A percentile compares a stretch with the other conserved stretches of the same genome.
phyloP scores from a whole-genome alignment of 2,329 filamentous ascomycete species.

The Ophiostoma pallidulum region DNA sequence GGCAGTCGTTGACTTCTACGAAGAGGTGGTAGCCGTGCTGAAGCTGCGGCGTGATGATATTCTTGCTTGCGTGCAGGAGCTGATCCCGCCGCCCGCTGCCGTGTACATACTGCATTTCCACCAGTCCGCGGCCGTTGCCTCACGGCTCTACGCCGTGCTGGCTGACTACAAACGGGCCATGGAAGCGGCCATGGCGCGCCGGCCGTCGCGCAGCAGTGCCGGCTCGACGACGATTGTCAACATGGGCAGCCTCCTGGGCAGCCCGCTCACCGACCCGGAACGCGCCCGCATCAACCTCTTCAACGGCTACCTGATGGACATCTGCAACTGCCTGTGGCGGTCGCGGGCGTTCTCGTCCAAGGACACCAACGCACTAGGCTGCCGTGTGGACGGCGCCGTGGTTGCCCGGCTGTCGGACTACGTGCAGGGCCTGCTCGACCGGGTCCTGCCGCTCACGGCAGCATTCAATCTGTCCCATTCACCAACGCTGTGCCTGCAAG shows the following conservation, averaged over 20 bases:
- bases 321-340: conserved; percentile 77
- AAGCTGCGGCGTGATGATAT: conserved; percentile 36
- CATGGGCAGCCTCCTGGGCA: conserved; percentile 1
- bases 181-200: conserved; percentile 47
- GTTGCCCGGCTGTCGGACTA: conserved; percentile 39
- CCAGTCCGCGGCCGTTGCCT: conserved; percentile 51
- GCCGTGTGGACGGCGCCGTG: conserved; percentile 37
- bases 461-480: conserved; percentile 52
- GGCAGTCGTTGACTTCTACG: conserved; percentile 61
- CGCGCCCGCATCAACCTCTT: conserved; percentile 57
- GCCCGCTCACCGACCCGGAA: conserved; percentile 36
- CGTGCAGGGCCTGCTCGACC: conserved; percentile 35
- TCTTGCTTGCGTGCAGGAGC: conserved; percentile 50
- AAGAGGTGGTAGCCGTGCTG: conserved; percentile 48
- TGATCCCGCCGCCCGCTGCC: conserved; percentile 56
- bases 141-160: conserved; percentile 60
- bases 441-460: conserved; percentile 34
- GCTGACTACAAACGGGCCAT: conserved; percentile 66
- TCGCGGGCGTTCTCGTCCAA: conserved; percentile 56
- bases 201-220: conserved; percentile 9
- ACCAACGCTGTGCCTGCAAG: conserved; percentile 45
- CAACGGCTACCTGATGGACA: conserved; percentile 79
- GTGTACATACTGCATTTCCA: conserved; percentile 65
- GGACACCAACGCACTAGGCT: conserved; percentile 55
- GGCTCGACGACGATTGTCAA: background rate